Conservation (phyloP, 192 early-diverging fungal genomes). For the Thamnidium elegans region DNA sequence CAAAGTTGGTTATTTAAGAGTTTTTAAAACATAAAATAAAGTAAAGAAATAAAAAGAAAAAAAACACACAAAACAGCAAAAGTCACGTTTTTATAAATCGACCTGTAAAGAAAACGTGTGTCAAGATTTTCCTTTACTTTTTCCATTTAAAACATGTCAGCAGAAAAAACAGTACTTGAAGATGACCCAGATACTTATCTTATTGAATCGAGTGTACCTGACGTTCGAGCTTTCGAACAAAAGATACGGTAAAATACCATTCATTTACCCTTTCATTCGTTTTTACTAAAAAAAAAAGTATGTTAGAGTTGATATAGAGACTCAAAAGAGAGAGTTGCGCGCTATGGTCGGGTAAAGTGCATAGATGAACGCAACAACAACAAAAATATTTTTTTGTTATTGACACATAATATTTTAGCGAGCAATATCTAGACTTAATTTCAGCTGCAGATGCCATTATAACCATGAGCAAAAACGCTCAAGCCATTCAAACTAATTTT, state of each 20-base stretch:
- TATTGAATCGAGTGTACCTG: conserved; percentile 43
- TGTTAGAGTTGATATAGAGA: conserved; percentile 68
- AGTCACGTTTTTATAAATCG: too few species aligned
- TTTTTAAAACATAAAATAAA: too few species aligned
- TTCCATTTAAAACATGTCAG: not conserved
- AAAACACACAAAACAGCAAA: too few species aligned
- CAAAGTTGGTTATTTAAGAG: too few species aligned
- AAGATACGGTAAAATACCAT: conserved; percentile 43
- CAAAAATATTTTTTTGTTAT: not conserved
- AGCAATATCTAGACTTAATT: conserved; percentile 83
- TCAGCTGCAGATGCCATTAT: conserved; percentile 79
- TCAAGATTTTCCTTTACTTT: too few species aligned
- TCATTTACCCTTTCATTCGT: not conserved
- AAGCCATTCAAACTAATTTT: conserved; percentile 53
- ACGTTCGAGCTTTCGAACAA: conserved; percentile 42
- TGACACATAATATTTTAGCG: conserved; percentile 45
- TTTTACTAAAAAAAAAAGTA: not conserved
- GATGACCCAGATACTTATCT: conserved; percentile 42
- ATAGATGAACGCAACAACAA: not conserved
- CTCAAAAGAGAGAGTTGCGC: conserved; percentile 77
- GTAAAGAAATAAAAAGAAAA: too few species aligned
- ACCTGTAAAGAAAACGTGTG: too few species aligned
- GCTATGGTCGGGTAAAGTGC: conserved; percentile 79
- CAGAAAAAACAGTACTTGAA: not conserved
- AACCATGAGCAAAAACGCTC: conserved; percentile 61